Conservation (phyloP, 495 filamentous ascomycete genomes). For the Penicillium lagena region DNA sequence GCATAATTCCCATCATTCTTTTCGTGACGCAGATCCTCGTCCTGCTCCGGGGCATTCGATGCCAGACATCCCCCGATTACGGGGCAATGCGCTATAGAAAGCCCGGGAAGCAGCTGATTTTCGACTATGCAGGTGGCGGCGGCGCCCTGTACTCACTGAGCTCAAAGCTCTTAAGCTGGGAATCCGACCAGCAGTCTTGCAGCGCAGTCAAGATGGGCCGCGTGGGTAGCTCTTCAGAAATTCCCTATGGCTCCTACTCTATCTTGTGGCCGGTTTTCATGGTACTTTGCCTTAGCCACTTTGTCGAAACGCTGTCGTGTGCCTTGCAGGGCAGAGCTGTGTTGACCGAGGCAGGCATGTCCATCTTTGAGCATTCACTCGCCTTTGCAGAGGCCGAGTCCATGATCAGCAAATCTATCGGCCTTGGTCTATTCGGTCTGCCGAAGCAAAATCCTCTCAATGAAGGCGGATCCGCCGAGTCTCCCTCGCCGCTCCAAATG, state of each 20-base stretch:
- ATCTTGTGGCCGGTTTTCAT: constrained; percentile 85
- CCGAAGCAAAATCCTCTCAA: constrained; percentile 27
- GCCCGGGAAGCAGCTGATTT: constrained; percentile 53
- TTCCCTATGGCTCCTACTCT: constrained; percentile 65
- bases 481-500: constrained; percentile 27
- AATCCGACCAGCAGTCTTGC: constrained; percentile 64
- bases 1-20: constrained; percentile 68
- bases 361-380: constrained; percentile 90
- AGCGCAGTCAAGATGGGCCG: constrained; percentile 64
- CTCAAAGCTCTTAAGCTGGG: constrained; percentile 61
- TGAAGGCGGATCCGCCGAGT: constrained; percentile 13
- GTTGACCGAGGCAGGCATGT: constrained; percentile 89
- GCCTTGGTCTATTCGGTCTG: constrained; percentile 58
- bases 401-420: constrained; percentile 68
- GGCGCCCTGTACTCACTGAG: constrained; percentile 63
- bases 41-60: constrained; percentile 80
- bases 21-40: constrained; percentile 60
- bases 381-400: constrained; percentile 95
- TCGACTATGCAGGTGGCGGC: constrained; percentile 68
- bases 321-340: constrained; percentile 79
- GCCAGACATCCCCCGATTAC: constrained; percentile 82
- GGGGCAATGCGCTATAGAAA: constrained; percentile 66
- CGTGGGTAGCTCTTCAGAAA: constrained; percentile 33
- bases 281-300: constrained; percentile 75
- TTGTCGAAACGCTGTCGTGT: constrained; percentile 79